These are phyloP conservation scores for Elsinoe fawcettii DNA, from an alignment of 2,329 filamentous ascomycete genomes.

Conservation along the genomic window DNA sequence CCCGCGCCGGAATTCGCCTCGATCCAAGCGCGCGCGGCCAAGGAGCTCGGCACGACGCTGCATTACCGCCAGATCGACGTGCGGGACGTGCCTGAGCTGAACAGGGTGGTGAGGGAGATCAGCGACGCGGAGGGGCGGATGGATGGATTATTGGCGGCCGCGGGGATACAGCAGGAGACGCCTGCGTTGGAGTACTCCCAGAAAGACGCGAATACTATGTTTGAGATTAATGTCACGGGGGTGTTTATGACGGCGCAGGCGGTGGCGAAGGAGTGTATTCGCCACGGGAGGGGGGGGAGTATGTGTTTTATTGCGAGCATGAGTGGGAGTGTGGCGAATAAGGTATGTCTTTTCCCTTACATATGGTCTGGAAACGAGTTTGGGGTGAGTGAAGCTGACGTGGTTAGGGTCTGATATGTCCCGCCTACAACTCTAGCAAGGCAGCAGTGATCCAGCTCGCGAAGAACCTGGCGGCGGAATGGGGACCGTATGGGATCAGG, in stretches of 20 bases:
- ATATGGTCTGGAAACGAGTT: neutral
- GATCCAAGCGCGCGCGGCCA: slow-evolving; percentile 55
- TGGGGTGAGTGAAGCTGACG: slow-evolving; percentile 17
- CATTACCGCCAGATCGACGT: slow-evolving; percentile 76
- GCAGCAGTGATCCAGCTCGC: slow-evolving; percentile 64
- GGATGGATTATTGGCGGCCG: slow-evolving; percentile 70
- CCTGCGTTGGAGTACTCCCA: slow-evolving; percentile 69
- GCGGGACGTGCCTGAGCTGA: slow-evolving; percentile 59
- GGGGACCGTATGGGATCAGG: slow-evolving; percentile 64
- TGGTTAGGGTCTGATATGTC: slow-evolving; percentile 54
- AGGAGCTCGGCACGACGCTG: slow-evolving; percentile 56
- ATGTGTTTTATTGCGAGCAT: slow-evolving; percentile 58
- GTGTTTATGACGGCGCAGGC: slow-evolving; percentile 58
- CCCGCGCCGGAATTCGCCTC: slow-evolving; percentile 56
- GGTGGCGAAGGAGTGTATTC: slow-evolving; percentile 57
- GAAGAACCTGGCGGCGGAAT: slow-evolving; percentile 64
- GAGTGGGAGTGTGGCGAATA: slow-evolving; percentile 54
- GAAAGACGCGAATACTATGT: slow-evolving; percentile 55
- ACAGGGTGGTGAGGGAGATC: slow-evolving; percentile 60
- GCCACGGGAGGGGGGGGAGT: slow-evolving; percentile 51
- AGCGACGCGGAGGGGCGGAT: slow-evolving; percentile 62
- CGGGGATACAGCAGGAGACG: slow-evolving; percentile 75
- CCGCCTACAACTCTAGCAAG: slow-evolving; percentile 70
- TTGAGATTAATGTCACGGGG: slow-evolving; percentile 54
- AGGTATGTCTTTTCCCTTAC: slow-evolving; percentile 41